A percentile compares a stretch with the other conserved stretches of the same genome.
These are phyloP conservation scores for Fusarium veterinarium DNA, from an alignment of 2,329 filamentous ascomycete species.

Conservation along the genomic window DNA sequence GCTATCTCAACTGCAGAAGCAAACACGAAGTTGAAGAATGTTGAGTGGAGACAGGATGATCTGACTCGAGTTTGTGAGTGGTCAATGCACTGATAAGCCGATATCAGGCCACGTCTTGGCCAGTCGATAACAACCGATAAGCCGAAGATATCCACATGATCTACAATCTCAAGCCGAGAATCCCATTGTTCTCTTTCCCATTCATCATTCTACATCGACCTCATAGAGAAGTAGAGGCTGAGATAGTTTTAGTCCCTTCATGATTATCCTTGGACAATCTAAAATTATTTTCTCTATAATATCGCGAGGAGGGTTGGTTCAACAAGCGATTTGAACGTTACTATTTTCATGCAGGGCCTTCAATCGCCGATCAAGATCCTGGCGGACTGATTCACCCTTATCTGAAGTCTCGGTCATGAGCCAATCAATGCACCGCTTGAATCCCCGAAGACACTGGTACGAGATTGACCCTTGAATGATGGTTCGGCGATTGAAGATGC, in stretches of 20 bases:
- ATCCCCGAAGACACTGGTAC: background rate
- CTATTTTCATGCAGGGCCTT: background rate
- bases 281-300: too few species aligned
- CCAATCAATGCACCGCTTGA: background rate
- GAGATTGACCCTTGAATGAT: background rate
- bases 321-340: background rate
- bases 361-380: background rate
- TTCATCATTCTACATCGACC: background rate
- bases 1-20: background rate
- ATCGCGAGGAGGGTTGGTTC: too few species aligned
- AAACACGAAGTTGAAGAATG: background rate
- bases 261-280: too few species aligned
- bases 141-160: background rate
- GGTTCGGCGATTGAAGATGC: background rate
- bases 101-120: background rate
- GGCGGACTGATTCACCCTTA: background rate
- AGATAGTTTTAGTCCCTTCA: too few species aligned
- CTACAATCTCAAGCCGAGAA: background rate
- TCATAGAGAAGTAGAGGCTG: background rate
- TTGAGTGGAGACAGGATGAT: slow-evolving; percentile 1
- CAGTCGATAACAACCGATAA: background rate
- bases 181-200: background rate
- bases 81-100: background rate
- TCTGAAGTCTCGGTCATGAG: fast-evolving
- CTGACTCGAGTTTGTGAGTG: background rate